Conservation (phyloP, 2,329 filamentous ascomycete genomes). For the Ilyonectria sp. region DNA sequence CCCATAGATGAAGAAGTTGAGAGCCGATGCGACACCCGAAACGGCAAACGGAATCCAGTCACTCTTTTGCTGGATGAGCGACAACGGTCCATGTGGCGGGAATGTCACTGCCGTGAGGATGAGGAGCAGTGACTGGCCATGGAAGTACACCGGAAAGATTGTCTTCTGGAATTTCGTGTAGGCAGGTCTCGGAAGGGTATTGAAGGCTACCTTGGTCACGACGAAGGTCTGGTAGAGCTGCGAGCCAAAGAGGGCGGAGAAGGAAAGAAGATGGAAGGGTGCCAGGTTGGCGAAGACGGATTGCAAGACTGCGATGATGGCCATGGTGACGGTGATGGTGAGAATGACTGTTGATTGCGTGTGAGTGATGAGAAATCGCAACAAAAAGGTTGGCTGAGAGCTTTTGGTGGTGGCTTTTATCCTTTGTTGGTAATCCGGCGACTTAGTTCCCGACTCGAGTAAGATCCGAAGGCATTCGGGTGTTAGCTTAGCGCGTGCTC, state of each 20-base stretch:
- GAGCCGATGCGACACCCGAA: slow-evolving; percentile 47
- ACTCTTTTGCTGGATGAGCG: slow-evolving; percentile 47
- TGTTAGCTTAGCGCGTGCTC: slow-evolving; percentile 21
- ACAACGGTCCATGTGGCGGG: slow-evolving; percentile 50
- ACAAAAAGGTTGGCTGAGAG: not conserved
- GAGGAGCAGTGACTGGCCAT: slow-evolving; percentile 53
- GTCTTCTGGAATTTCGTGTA: slow-evolving; percentile 58
- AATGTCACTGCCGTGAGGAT: slow-evolving; percentile 53
- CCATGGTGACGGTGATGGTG: slow-evolving; percentile 31
- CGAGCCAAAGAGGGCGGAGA: slow-evolving; percentile 57
- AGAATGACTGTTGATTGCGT: not conserved
- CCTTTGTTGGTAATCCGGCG: not conserved
- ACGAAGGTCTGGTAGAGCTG: slow-evolving; percentile 59
- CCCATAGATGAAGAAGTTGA: slow-evolving; percentile 57
- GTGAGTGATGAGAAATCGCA: slow-evolving; percentile 7
- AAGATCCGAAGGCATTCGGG: slow-evolving; percentile 46
- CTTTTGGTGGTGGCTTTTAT: slow-evolving; percentile 19
- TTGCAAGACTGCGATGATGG: slow-evolving; percentile 25
- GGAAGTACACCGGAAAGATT: slow-evolving; percentile 60
- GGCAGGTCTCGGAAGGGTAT: slow-evolving; percentile 52
- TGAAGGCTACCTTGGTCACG: slow-evolving; percentile 54
- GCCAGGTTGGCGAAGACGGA: slow-evolving; percentile 45
- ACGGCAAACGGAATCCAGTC: slow-evolving; percentile 55
- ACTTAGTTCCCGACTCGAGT: slow-evolving; percentile 14
- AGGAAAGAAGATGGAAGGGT: slow-evolving; percentile 56